Conservation (phyloP, 495 filamentous ascomycete genomes). For the Rostrohypoxylon terebratum region DNA sequence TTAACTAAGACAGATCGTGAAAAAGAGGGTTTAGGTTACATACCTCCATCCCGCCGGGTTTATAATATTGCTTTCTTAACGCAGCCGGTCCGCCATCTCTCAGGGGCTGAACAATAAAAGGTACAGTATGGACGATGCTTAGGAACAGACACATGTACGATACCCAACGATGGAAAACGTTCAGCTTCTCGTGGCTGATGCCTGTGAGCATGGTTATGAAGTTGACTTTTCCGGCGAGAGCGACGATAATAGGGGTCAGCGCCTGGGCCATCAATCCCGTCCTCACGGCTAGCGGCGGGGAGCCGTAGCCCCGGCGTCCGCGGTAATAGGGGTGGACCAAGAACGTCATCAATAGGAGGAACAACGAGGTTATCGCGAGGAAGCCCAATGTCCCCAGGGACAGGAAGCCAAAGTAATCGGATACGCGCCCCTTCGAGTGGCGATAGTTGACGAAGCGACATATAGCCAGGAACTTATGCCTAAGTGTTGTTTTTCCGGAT, state of each 20-base stretch:
- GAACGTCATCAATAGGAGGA: slow-evolving; percentile 51
- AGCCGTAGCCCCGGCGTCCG: slow-evolving; percentile 49
- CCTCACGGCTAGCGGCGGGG: slow-evolving; percentile 64
- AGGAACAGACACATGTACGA: slow-evolving; percentile 65
- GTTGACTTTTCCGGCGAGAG: slow-evolving; percentile 53
- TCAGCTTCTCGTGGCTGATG: slow-evolving; percentile 66
- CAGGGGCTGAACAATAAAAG: slow-evolving; percentile 59
- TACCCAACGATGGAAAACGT: slow-evolving; percentile 66
- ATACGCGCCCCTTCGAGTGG: slow-evolving; percentile 38
- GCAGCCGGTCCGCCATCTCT: slow-evolving; percentile 43
- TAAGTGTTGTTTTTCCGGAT: slow-evolving; percentile 1
- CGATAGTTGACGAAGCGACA: slow-evolving; percentile 49
- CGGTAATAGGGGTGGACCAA: slow-evolving; percentile 53
- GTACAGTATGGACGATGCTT: slow-evolving; percentile 65
- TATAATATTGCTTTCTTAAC: slow-evolving; percentile 47
- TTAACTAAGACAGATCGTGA: neutral
- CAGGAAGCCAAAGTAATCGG: slow-evolving; percentile 47
- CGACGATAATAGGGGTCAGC: slow-evolving; percentile 63
- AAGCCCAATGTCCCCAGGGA: slow-evolving; percentile 43
- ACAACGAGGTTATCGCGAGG: slow-evolving; percentile 32
- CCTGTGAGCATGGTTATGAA: slow-evolving; percentile 66
- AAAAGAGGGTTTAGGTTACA: neutral
- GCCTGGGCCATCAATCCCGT: slow-evolving; percentile 64
- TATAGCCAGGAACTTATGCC: slow-evolving; percentile 40
- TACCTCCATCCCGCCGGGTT: slow-evolving; percentile 43